Evolutionary conservation across 2,329 filamentous ascomycete species (phyloP).

Genomic region (Verticillium isaacii): DNA sequence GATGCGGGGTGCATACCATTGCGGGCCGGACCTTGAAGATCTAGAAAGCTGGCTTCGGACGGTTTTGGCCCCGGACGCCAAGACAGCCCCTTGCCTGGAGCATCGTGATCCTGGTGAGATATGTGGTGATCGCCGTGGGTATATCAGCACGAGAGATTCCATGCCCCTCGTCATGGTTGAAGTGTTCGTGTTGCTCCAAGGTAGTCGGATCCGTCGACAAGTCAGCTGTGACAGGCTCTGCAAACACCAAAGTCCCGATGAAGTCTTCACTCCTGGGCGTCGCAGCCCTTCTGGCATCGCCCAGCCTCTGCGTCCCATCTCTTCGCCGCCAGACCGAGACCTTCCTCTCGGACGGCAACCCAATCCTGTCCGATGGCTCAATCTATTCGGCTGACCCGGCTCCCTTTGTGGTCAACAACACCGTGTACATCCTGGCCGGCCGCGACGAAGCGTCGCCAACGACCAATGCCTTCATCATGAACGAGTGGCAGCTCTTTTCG

Average conservation of each 20-base stretch:
- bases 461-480: slow-evolving; percentile 24
- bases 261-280: not conserved
- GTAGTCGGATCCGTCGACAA: not conserved
- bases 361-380: slow-evolving; percentile 29
- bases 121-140: not conserved
- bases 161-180: too few species aligned
- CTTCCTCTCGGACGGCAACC: slow-evolving; percentile 26
- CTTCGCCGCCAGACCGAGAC: slow-evolving; percentile 10
- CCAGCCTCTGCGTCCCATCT: not conserved
- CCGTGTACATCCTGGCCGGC: slow-evolving; percentile 29
- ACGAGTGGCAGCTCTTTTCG: slow-evolving; percentile 30
- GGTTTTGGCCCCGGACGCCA: not conserved
- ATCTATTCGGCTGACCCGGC: slow-evolving; percentile 33
- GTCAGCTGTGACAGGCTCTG: not conserved
- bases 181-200: not conserved
- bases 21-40: not conserved
- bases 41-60: not conserved
- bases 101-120: not conserved
- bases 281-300: not conserved
- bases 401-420: slow-evolving; percentile 29
- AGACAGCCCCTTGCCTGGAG: not conserved
- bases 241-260: not conserved
- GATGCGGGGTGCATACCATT: not conserved
- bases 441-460: slow-evolving; percentile 23
- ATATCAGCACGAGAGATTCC: not conserved